These are phyloP conservation scores for Pythium brachiatum DNA, from an alignment of 352 stramenopile species.

Conservation along the genomic window DNA sequence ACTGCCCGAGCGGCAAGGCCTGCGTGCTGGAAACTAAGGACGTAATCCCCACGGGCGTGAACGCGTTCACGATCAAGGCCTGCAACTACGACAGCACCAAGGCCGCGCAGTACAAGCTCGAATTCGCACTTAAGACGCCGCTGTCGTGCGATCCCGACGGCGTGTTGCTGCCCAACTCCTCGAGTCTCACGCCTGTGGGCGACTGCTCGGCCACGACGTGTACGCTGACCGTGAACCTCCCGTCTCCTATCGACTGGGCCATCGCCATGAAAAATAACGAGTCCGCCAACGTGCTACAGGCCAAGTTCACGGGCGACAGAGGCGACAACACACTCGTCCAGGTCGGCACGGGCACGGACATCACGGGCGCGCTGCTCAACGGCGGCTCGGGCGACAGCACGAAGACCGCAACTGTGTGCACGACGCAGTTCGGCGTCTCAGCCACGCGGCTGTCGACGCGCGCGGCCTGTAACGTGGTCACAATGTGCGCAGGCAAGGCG, in stretches of 20 bases:
- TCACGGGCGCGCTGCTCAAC: conserved; percentile 33
- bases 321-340: conserved; percentile 44
- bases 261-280: conserved; percentile 43
- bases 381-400: conserved; percentile 13
- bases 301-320: conserved; percentile 35
- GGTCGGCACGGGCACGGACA: conserved; percentile 40
- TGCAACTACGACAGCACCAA: conserved; percentile 62
- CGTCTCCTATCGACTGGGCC: conserved; percentile 62
- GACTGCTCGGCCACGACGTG: conserved; percentile 44
- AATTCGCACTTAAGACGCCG: conserved; percentile 44
- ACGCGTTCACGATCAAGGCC: conserved; percentile 46
- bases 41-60: conserved; percentile 35
- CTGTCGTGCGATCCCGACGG: conserved; percentile 43
- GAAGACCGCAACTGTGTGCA: conserved; percentile 45
- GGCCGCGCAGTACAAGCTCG: conserved; percentile 29
- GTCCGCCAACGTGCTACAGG: conserved; percentile 45
- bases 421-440: conserved; percentile 39
- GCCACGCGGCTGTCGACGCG: conserved; percentile 51
- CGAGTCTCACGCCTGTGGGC: conserved; percentile 34
- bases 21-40: conserved; percentile 58
- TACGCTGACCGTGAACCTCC: conserved; percentile 47
- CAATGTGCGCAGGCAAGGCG: conserved; percentile 50
- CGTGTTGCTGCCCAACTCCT: conserved; percentile 38
- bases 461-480: conserved; percentile 50
- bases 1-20: conserved; percentile 41